Percentiles rank a stretch among this genome's conserved stretches.
phyloP scores from a whole-genome alignment of 495 filamentous ascomycete species.

The Sphaerosporella brunnea region DNA sequence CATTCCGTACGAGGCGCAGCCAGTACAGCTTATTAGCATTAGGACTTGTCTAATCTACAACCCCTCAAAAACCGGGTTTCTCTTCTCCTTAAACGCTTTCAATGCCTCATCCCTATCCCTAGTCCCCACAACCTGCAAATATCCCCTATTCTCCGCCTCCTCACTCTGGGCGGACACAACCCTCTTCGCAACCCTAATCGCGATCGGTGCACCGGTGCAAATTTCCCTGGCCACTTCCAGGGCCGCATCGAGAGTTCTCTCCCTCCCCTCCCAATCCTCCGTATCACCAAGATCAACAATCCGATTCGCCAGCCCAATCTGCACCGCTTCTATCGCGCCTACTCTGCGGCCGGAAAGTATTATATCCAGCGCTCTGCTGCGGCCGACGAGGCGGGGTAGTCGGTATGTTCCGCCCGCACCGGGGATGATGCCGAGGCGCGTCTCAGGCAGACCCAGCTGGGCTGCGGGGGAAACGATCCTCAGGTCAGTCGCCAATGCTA shows the following conservation, averaged over 20 bases:
- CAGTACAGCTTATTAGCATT: too few species aligned
- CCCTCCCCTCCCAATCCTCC: constrained; percentile 40
- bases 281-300: constrained; percentile 49
- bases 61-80: constrained; percentile 52
- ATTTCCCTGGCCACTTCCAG: constrained; percentile 64
- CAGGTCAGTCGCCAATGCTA: constrained; percentile 70
- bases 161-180: constrained; percentile 41
- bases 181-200: constrained; percentile 49
- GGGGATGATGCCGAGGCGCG: constrained; percentile 77
- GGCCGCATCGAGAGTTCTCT: constrained; percentile 50
- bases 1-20: too few species aligned
- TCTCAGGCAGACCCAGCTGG: constrained; percentile 71
- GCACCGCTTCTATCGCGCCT: constrained; percentile 59
- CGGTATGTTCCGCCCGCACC: constrained; percentile 87
- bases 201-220: constrained; percentile 71
- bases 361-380: constrained; percentile 57
- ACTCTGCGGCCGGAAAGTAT: constrained; percentile 74
- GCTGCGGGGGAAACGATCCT: constrained; percentile 62
- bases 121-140: constrained; percentile 59
- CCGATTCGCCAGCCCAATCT: constrained; percentile 66
- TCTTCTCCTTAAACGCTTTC: constrained; percentile 74
- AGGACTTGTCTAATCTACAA: too few species aligned
- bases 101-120: constrained; percentile 78
- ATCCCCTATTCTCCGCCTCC: constrained; percentile 48
- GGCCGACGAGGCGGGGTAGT: constrained; percentile 58